Evolutionary conservation across 495 filamentous ascomycete genomes (phyloP).

Genomic region (Tuber calosporum): DNA sequence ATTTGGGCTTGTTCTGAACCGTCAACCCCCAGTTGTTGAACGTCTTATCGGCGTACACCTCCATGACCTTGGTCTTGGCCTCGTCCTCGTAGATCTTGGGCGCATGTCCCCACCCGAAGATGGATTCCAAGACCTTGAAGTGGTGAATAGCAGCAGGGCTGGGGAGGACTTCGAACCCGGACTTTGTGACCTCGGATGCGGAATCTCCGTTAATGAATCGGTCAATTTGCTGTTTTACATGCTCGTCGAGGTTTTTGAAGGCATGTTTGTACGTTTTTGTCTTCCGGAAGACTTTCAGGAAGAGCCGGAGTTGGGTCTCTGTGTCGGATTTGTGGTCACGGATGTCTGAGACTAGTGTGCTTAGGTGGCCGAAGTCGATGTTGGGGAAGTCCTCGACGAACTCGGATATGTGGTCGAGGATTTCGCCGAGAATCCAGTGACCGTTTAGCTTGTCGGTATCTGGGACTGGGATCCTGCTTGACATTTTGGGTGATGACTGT

Average conservation of each 20-base stretch:
- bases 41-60: conserved; percentile 14
- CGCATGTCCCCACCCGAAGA: neutral
- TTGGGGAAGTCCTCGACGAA: neutral
- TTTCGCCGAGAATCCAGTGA: conserved; percentile 8
- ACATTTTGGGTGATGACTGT: neutral
- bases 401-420: neutral
- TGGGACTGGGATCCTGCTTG: conserved; percentile 1
- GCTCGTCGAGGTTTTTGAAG: neutral
- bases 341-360: neutral
- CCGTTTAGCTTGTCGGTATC: conserved; percentile 1
- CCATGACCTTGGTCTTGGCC: conserved; percentile 17
- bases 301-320: neutral
- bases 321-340: neutral
- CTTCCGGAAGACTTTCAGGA: conserved; percentile 7
- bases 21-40: conserved; percentile 52
- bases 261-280: neutral
- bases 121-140: conserved; percentile 11
- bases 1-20: conserved; percentile 46
- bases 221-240: neutral
- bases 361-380: neutral
- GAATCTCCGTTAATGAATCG: conserved; percentile 23
- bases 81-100: conserved; percentile 22
- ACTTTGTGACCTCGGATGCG: conserved; percentile 19
- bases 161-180: conserved; percentile 13
- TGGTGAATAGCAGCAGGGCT: conserved; percentile 11